Evolutionary conservation across 176 grass and related monocot genomes (phyloP).

Genomic region (Chrysopogon serrulatus): DNA sequence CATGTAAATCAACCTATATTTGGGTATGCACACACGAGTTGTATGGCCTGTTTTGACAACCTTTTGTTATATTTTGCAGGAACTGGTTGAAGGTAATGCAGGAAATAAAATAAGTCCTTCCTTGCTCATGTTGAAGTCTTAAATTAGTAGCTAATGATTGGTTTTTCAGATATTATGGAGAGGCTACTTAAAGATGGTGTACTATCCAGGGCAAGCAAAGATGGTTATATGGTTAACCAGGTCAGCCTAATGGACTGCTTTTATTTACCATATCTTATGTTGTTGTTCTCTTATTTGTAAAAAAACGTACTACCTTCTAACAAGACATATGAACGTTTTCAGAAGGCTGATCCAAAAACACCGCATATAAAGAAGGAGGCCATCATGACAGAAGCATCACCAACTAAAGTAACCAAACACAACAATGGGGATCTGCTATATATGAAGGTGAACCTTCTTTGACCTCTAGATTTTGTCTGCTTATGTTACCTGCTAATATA

Average conservation of each 20-base stretch:
- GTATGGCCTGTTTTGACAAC: constrained; percentile 8
- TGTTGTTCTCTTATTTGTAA: neutral
- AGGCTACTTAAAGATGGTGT: constrained; percentile 74
- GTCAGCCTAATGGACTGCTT: constrained; percentile 26
- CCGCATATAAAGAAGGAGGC: constrained; percentile 56
- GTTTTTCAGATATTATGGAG: constrained; percentile 74
- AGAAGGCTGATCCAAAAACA: constrained; percentile 32
- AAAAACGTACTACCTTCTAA: neutral
- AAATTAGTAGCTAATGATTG: constrained; percentile 12
- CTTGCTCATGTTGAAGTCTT: neutral
- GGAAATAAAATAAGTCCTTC: constrained; percentile 18
- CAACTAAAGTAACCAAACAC: constrained; percentile 39
- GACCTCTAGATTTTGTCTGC: constrained; percentile 12
- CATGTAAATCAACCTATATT: constrained; percentile 15
- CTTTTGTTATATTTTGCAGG: constrained; percentile 58
- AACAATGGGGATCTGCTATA: constrained; percentile 59
- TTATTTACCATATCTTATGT: neutral
- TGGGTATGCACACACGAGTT: neutral
- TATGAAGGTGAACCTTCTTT: constrained; percentile 66
- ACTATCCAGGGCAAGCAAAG: constrained; percentile 65
- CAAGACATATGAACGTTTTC: neutral
- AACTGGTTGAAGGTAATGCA: constrained; percentile 72
- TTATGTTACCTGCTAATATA: neutral
- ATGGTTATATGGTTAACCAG: constrained; percentile 78
- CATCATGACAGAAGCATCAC: constrained; percentile 41